phyloP scores from a whole-genome alignment of 306 rosid genomes.

The Dryas drummondii region DNA sequence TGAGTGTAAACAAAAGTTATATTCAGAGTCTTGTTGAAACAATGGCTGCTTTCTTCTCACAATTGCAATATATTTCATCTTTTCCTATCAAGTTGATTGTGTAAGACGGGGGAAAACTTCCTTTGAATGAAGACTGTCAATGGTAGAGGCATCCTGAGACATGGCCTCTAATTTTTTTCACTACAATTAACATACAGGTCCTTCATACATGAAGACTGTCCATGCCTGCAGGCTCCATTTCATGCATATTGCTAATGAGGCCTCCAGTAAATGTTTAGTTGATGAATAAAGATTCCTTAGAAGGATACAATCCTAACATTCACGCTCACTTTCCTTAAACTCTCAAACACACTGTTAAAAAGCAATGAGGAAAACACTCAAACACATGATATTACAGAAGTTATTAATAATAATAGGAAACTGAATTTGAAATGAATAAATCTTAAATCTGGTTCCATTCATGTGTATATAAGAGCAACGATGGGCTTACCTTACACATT shows the following conservation, averaged over 20 bases:
- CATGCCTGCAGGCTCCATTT: background rate
- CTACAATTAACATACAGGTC: too few species aligned
- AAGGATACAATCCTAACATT: too few species aligned
- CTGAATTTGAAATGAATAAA: slow-evolving; percentile 7
- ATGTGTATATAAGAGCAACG: background rate
- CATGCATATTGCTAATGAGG: background rate
- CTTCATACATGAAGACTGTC: background rate
- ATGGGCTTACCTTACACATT: slow-evolving; percentile 83
- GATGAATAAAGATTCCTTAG: too few species aligned
- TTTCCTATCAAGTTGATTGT: background rate
- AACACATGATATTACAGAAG: too few species aligned
- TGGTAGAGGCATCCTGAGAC: too few species aligned
- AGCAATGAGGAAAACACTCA: too few species aligned
- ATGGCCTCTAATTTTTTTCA: too few species aligned
- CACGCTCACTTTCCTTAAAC: too few species aligned
- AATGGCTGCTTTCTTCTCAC: background rate
- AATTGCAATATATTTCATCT: background rate
- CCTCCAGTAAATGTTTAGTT: background rate
- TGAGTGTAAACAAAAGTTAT: background rate
- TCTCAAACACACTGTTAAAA: too few species aligned
- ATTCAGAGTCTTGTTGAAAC: background rate
- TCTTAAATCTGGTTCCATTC: background rate
- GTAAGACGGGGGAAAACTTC: too few species aligned
- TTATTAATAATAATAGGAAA: too few species aligned
- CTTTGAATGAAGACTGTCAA: background rate